A percentile compares a stretch with the other conserved stretches of the same genome.
phyloP scores from a whole-genome alignment of 2,329 filamentous ascomycete species.

The Beauveria scarabaeidicola region DNA sequence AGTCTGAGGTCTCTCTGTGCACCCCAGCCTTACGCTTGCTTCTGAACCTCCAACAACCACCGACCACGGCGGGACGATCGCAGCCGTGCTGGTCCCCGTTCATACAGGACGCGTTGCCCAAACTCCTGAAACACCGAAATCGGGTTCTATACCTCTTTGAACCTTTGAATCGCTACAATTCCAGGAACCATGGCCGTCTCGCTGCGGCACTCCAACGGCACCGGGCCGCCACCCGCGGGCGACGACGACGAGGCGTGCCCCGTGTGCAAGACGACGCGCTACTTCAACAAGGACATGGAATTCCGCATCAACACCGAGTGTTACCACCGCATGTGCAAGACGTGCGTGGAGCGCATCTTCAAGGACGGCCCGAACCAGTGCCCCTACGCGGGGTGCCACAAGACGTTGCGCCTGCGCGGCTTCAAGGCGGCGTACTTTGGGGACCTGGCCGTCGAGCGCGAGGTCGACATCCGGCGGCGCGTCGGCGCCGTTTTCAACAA shows the following conservation, averaged over 20 bases:
- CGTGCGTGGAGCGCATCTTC: constrained; percentile 92
- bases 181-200: constrained; percentile 6
- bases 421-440: constrained; percentile 88
- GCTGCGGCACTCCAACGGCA: constrained; percentile 6
- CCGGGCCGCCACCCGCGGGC: constrained; percentile 13
- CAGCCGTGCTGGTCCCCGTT: background rate
- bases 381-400: constrained; percentile 79
- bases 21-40: background rate
- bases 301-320: constrained; percentile 98
- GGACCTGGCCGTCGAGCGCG: constrained; percentile 79
- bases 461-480: constrained; percentile 81
- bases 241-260: constrained; percentile 69
- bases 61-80: background rate
- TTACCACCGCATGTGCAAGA: constrained; percentile 98
- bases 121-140: background rate
- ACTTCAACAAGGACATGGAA: constrained; percentile 87
- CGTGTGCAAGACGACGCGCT: constrained; percentile 93
- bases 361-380: constrained; percentile 85
- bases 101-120: background rate
- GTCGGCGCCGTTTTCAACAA: constrained; percentile 81
- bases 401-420: constrained; percentile 73
- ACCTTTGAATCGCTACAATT: no score
- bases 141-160: background rate
- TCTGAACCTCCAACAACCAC: background rate
- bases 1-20: background rate